Evolutionary conservation across 2,329 filamentous ascomycete species (phyloP), one percentile per base, ranked within the genome.

Genomic region (Aaosphaeria arxii): DNA sequence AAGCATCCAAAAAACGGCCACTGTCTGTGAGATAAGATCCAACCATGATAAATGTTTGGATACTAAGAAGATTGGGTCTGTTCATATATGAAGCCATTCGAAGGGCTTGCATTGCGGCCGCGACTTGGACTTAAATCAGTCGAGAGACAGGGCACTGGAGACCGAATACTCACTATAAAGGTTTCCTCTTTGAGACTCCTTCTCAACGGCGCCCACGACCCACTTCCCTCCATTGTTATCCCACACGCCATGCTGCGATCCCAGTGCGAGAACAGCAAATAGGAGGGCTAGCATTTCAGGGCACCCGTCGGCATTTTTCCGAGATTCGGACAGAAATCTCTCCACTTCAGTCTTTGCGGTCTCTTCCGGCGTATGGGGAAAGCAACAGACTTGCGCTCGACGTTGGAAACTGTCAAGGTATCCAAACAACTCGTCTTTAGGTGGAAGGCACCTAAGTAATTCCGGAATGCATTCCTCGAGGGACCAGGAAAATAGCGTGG

Each of bases 21-120:
- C 69, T 75, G 51, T 78, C 77, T 6, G 74, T 77, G 1, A 78
- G 58, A 44, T 77, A 78, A 1, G 73, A 73, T 4, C 73, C 74
- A 13, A 78, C 71, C 71, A 78, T 74, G 30, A 77, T 65, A 29
- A 78, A 61, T 4, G 74, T 67, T 52, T 79, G 71, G 5, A 78
- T 73, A 5, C 65, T 68, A 2, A 75, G 62, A 1, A 78, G 59
- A 2, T 74, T 76, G 1, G 76, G 76, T 31, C 70, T 71, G 51
- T 73, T 75, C 69, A 76, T 73, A 57, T 75, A 79, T 0, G 75
- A 76, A 7, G 72, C 70, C 43, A 76, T 59, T 5, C 76, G 71
- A 13, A 79, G 61, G n/a, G 74, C 74, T 58, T 78, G 75, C 74
- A 77, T 77, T 5, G 74, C 68, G 28, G 76, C 75, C 17, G 75